Conservation (phyloP, 768 basidiomycete species). For the Amanita molliuscula region DNA sequence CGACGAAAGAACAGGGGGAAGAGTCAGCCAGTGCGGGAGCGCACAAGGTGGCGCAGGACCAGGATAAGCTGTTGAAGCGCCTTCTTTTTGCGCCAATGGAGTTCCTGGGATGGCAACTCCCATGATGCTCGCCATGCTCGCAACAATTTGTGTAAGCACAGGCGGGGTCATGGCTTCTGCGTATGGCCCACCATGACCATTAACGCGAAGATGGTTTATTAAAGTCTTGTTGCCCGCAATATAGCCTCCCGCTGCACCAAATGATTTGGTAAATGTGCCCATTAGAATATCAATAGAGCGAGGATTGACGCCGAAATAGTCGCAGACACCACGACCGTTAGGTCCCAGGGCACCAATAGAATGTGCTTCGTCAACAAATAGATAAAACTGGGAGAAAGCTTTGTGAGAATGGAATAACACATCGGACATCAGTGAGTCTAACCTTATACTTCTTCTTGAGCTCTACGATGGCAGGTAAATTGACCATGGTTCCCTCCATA, state of each 20-base stretch:
- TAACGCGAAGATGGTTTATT: slow-evolving; percentile 73
- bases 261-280: slow-evolving; percentile 97
- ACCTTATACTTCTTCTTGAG: slow-evolving; percentile 96
- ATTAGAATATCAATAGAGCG: slow-evolving; percentile 83
- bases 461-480: slow-evolving; percentile 73
- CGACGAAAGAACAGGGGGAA: slow-evolving; percentile 64
- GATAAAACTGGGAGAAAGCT: slow-evolving; percentile 68
- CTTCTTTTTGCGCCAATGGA: slow-evolving; percentile 27
- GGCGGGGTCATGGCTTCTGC: slow-evolving; percentile 88
- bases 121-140: slow-evolving; percentile 97
- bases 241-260: slow-evolving; percentile 92
- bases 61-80: slow-evolving; percentile 27
- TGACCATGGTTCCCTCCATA: slow-evolving; percentile 95
- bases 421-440: slow-evolving; percentile 11
- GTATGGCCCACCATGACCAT: slow-evolving; percentile 75
- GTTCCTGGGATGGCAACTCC: slow-evolving; percentile 42
- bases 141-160: slow-evolving; percentile 82
- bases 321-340: slow-evolving; percentile 87
- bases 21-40: slow-evolving; percentile 71
- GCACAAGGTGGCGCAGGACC: slow-evolving; percentile 58
- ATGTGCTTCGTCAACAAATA: slow-evolving; percentile 96
- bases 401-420: neutral
- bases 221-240: slow-evolving; percentile 76
- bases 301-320: slow-evolving; percentile 86
- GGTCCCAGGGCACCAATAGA: slow-evolving; percentile 95